Conservation (phyloP, 805 yeast genomes). For the Ogataea trehaloabstinens region DNA sequence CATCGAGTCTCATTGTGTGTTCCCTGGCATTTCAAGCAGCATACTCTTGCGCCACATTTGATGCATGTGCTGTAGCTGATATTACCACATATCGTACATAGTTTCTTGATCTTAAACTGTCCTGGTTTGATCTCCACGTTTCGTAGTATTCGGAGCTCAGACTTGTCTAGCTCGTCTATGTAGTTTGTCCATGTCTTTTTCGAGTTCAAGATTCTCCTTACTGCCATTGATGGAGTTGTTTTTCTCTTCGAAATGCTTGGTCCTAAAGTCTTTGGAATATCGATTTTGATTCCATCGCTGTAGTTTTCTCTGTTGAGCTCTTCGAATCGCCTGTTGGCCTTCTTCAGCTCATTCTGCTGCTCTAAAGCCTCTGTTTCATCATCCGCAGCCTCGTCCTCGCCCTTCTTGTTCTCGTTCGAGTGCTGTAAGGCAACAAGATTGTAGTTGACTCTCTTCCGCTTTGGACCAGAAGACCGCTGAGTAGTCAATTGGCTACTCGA, state of each 20-base stretch:
- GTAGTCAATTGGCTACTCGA: constrained; percentile 3
- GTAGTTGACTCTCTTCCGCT: constrained; percentile 34
- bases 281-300: constrained; percentile 36
- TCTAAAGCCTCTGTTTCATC: constrained; percentile 28
- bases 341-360: constrained; percentile 32
- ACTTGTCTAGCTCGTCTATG: constrained; percentile 40
- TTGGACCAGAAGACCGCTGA: constrained; percentile 13
- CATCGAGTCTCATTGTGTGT: constrained; percentile 47
- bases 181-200: constrained; percentile 41
- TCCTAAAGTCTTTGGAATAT: constrained; percentile 34
- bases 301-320: constrained; percentile 45
- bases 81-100: constrained; percentile 47
- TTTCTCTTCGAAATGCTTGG: constrained; percentile 17
- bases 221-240: constrained; percentile 31
- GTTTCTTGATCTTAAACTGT: constrained; percentile 35
- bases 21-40: constrained; percentile 38
- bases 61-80: constrained; percentile 40
- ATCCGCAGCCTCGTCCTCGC: constrained; percentile 20
- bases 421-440: constrained; percentile 28
- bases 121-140: constrained; percentile 33
- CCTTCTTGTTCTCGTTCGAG: constrained; percentile 27
- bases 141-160: constrained; percentile 30
- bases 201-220: constrained; percentile 38
- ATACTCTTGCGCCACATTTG: constrained; percentile 40
- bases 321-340: constrained; percentile 37